Percentiles rank a stretch among this genome's conserved stretches.
phyloP scores from a whole-genome alignment of 208 protist genomes.

The Zelonia costaricensis region DNA sequence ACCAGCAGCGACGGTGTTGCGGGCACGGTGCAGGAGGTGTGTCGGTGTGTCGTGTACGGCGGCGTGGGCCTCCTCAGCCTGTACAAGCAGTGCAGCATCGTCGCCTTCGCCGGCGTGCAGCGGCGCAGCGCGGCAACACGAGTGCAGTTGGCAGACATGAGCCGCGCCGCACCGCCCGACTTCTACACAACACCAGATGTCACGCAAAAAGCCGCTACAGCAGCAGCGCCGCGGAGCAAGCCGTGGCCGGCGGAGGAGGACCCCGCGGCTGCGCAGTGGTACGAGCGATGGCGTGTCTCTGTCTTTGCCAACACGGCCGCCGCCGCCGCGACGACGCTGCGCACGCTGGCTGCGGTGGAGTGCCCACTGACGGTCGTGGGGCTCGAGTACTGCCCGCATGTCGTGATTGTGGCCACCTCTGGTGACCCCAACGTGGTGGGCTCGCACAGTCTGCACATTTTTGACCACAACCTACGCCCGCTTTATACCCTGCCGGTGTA shows the following conservation, averaged over 20 bases:
- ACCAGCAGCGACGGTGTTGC: no score
- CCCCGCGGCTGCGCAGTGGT: conserved; percentile 15
- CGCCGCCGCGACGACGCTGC: conserved; percentile 1
- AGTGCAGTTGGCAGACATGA: conserved; percentile 35
- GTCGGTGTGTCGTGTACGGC: conserved; percentile 49
- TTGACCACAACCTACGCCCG: conserved; percentile 29
- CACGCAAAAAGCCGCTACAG: not conserved
- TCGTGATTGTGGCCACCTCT: conserved; percentile 29
- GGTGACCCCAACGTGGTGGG: conserved; percentile 28
- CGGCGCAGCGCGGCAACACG: conserved; percentile 20
- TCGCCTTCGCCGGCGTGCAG: conserved; percentile 43
- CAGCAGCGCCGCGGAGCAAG: not conserved
- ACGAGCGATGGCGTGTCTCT: conserved; percentile 20
- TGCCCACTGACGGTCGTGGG: conserved; percentile 27
- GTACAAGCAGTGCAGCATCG: conserved; percentile 63
- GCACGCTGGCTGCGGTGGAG: conserved; percentile 19
- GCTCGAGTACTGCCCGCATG: conserved; percentile 28
- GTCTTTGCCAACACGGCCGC: conserved; percentile 18
- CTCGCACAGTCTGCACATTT: conserved; percentile 34
- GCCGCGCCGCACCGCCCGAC: conserved; percentile 2
- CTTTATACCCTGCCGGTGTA: conserved; percentile 23
- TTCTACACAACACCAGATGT: conserved; percentile 5
- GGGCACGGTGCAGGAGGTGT: conserved; percentile 47
- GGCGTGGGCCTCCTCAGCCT: conserved; percentile 57
- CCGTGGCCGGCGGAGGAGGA: conserved; percentile 26